Evolutionary conservation across 371 early-diverging fungal genomes (phyloP), one percentile per base, ranked within the genome.

Genomic region (Lichtheimia ornata): DNA sequence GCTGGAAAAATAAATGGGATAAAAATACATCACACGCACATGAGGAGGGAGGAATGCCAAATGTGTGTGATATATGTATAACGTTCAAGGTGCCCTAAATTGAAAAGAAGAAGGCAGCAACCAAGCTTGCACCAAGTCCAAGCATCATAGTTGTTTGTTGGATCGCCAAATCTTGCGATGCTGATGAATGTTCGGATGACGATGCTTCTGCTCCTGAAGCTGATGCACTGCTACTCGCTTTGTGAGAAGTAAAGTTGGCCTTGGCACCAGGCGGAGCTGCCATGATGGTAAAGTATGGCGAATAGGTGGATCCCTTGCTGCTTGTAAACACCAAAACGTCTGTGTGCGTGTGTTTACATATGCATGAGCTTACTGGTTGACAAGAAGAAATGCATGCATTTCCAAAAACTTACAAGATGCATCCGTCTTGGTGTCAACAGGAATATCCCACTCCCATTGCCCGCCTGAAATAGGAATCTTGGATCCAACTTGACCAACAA

Each of bases 281-380:
- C 14, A 74, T 49, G 54, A 77, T 77, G 45, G 72, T 74, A 57
- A 77, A 77, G 56, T 74, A 72, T 27, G 74, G 56, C 57, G 74
- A 74, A 61, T 77, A 77, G 27, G 70, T 64, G 22, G 55, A 22
- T 50, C 72, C 72, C 41, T 71, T 69, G 63, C 47, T 66, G 61
- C 64, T 72, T 15, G 49, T 64, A 45, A 74, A 53, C 51, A 62
- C 70, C n/a, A 77, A 64, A 18, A 61, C 67, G 50, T 76, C 77
- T 76, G 24, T 22, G 58, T 35, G 35, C 9, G 35, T 2, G 7
- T 28, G 28, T 28, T 28, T 28, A 28, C 22, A 22, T 28, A 35
- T 35, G 35, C 35, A 35, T 35, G 2, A 35, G 35, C 9, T 6
- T 9, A 35, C 35, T 35, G 35, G 6, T 35, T 35, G 15, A 57